Evolutionary conservation across 2,329 filamentous ascomycete genomes (phyloP), one percentile per base, ranked within the genome.

Genomic region (Colletotrichum tofieldiae): DNA sequence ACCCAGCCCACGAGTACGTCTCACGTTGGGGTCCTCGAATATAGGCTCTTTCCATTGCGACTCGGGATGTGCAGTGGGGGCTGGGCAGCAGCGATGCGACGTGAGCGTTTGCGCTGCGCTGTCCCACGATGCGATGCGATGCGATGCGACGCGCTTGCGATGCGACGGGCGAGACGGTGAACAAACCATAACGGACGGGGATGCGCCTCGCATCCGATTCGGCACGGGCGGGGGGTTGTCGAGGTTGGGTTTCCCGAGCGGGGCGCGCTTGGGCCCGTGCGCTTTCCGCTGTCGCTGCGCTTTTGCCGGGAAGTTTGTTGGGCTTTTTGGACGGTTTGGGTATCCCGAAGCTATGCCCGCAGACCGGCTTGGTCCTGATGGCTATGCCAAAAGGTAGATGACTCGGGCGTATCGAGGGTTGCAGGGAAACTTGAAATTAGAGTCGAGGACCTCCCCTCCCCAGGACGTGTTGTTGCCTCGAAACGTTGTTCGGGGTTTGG

Each of bases 131-230:
- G 29, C 32, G 35, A 41, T 47, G 56, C 32, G 39, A 55, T 67
- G 56, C 52, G 43, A n/a, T 63, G 58, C 56, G 51, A 59, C 59
- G 65, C 65, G 59, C 32, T 23, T 23, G 52, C 54, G 54, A 59
- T 37, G 58, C 56, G 58, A 63, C 47, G 9, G 47, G 47, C 49
- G 39, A 55, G 49, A 64, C 61, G 61, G 61, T 64, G 49, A 54
- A 32, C 29, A 23, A 59, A 20, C 32, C 45, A 52, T 16, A 39
- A 63, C 37, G 49, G 49, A 45, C 49, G 47, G 49, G 58, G 63
- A 63, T 63, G 65, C 47, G 65, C 60, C 56, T 54, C 59, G 54
- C 65, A 49, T 69, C 70, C 66, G 59, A 60, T 69, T 69, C 65
- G 65, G 69, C 69, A 45, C 65, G 26, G 59, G 52, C 26, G n/a